Conservation (phyloP, 2,329 filamentous ascomycete species). For the Trichoderma breve region DNA sequence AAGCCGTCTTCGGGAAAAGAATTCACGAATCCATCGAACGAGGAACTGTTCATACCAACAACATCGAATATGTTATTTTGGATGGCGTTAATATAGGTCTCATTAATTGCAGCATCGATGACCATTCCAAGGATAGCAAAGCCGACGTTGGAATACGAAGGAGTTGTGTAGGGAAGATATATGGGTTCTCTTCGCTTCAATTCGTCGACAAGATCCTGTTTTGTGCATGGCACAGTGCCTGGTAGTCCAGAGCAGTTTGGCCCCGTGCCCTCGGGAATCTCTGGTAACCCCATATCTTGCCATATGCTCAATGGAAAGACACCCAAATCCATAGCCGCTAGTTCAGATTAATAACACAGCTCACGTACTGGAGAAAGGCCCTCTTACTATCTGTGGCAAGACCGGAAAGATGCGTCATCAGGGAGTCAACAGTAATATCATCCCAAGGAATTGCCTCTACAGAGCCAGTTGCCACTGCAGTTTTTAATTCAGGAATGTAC, state of each 20-base stretch:
- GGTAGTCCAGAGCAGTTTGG: background rate
- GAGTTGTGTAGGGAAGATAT: constrained; percentile 43
- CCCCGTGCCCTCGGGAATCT: background rate
- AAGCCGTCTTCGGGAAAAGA: constrained; percentile 32
- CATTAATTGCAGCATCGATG: constrained; percentile 45
- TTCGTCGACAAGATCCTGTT: constrained; percentile 30
- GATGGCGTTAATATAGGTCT: constrained; percentile 33
- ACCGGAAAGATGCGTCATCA: constrained; percentile 47
- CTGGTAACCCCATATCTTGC: background rate
- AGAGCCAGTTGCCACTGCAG: background rate
- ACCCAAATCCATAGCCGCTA: background rate
- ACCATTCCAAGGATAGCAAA: constrained; percentile 45
- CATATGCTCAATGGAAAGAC: background rate
- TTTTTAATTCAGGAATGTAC: background rate
- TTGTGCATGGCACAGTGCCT: background rate
- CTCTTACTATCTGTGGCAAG: constrained; percentile 38
- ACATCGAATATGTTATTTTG: background rate
- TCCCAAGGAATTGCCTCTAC: constrained; percentile 44
- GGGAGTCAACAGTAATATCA: constrained; percentile 44
- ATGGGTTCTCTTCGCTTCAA: constrained; percentile 36
- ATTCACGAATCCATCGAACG: constrained; percentile 30
- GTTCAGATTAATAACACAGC: background rate
- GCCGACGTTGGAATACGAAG: constrained; percentile 50
- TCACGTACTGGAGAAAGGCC: background rate
- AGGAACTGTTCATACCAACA: constrained; percentile 4